Conservation (phyloP, 2,329 filamentous ascomycete genomes). For the Phialophora expanda region DNA sequence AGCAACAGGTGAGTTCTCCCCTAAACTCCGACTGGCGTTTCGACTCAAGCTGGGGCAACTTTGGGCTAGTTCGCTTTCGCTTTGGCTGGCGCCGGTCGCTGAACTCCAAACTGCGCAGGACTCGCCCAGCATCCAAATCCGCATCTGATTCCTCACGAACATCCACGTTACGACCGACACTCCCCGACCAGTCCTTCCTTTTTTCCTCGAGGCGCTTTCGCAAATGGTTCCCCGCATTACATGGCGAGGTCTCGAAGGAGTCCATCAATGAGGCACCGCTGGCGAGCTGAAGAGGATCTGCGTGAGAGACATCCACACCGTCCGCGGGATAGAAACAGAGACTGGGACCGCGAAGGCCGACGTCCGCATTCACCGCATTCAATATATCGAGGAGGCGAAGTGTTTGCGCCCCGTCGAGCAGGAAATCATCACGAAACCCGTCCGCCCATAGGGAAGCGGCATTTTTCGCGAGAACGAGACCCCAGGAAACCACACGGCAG, state of each 20-base stretch:
- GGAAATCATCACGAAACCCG: conserved; percentile 23
- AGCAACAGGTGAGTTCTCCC: conserved; percentile 19
- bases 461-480: conserved; percentile 29
- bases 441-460: conserved; percentile 28
- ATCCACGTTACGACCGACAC: conserved; percentile 19
- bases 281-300: conserved; percentile 53
- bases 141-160: conserved; percentile 13
- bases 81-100: conserved; percentile 14
- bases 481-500: conserved; percentile 31
- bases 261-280: conserved; percentile 58
- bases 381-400: conserved; percentile 21
- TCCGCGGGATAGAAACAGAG: conserved; percentile 44
- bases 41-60: conserved; percentile 11
- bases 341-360: conserved; percentile 18
- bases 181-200: conserved; percentile 1
- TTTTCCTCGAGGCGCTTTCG: conserved; percentile 17
- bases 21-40: conserved; percentile 5
- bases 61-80: conserved; percentile 8
- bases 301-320: conserved; percentile 41
- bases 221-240: conserved; percentile 52
- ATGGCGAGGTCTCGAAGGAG: conserved; percentile 58
- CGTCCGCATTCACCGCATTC: conserved; percentile 33
- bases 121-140: conserved; percentile 28
- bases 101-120: conserved; percentile 36
- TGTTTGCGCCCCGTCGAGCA: conserved; percentile 19